Evolutionary conservation across 805 yeast genomes (phyloP), one percentile per base, ranked within the genome.

Genomic region (Saccharomycopsis fodiens): DNA sequence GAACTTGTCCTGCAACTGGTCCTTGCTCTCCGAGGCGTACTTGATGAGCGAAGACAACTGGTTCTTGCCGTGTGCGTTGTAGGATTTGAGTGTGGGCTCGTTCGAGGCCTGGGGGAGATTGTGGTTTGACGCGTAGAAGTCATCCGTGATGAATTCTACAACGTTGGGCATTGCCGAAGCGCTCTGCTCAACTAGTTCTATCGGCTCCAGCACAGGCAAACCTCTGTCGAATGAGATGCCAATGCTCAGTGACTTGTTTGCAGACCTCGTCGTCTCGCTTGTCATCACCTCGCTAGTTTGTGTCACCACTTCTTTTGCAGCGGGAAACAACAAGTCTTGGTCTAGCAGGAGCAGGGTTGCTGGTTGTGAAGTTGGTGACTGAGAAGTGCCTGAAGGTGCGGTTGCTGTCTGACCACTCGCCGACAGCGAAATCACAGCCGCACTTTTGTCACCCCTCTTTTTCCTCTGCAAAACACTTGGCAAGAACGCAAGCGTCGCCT

Each of bases 21-120:
- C 60, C 21, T 51, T 53, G 44, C 62, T 60, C 13, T 50, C 27
- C 13, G 44, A 45, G 1, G 64, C 62, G 45, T 58, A 61, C 17
- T 54, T 52, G 21, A 63, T 59, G 35, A 65, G 54, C 17, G 54
- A 55, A 17, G 59, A 51, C 19, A 64, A 48, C 39, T 62, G 66
- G 47, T 64, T 64, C 39, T 59, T 58, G 17, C 67, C 65, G 35
- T 50, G 22, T 7, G 53, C 51, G 15, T 54, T 50, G 48, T 59
- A 59, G 32, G 57, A 58, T 29, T 50, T 57, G 10, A 61, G 47
- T 10, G 55, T 35, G 21, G 53, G 49, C 22, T 53, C 41, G 19
- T 50, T 52, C 45, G 65, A 63, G 12, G 52, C 44, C 2, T 50
- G 30, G 12, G 20, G 20, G 8, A 17, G 20, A 25, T 25, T 10